Evolutionary conservation across 306 rosid genomes (phyloP).

Genomic region (Vigna mungo): DNA sequence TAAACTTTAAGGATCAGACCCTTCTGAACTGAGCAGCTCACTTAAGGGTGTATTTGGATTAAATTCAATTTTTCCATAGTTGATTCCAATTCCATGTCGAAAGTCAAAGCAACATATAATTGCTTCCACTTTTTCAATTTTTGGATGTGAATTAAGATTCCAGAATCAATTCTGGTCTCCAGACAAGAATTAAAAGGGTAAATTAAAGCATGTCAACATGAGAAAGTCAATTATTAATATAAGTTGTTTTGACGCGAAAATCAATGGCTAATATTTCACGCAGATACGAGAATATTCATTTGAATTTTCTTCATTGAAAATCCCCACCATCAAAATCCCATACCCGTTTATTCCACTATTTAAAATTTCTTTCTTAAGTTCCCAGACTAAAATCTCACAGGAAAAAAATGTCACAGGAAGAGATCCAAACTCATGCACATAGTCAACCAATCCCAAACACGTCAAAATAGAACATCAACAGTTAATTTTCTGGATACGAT

Average conservation of each 20-base stretch:
- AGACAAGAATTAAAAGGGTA: neutral
- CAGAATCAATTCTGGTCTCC: neutral
- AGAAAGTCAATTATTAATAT: neutral
- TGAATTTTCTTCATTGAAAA: neutral
- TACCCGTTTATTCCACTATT: neutral
- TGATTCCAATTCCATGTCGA: neutral
- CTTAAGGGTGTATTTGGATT: neutral
- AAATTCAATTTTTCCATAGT: too few relatives aligned
- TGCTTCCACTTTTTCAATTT: neutral
- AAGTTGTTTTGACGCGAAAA: neutral
- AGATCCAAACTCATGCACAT: neutral
- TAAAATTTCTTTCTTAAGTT: neutral
- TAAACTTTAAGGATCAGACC: neutral
- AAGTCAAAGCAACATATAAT: neutral
- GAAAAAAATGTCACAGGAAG: neutral
- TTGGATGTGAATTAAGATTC: too few relatives aligned
- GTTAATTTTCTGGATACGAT: neutral
- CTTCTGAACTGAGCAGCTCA: neutral
- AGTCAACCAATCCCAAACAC: neutral
- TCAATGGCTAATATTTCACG: neutral
- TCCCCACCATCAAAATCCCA: neutral
- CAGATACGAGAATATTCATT: neutral
- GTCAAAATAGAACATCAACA: neutral
- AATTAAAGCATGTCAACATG: too few relatives aligned
- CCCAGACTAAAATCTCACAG: neutral